phyloP scores from a whole-genome alignment of 306 rosid species.

The Psophocarpus tetragonolobus region DNA sequence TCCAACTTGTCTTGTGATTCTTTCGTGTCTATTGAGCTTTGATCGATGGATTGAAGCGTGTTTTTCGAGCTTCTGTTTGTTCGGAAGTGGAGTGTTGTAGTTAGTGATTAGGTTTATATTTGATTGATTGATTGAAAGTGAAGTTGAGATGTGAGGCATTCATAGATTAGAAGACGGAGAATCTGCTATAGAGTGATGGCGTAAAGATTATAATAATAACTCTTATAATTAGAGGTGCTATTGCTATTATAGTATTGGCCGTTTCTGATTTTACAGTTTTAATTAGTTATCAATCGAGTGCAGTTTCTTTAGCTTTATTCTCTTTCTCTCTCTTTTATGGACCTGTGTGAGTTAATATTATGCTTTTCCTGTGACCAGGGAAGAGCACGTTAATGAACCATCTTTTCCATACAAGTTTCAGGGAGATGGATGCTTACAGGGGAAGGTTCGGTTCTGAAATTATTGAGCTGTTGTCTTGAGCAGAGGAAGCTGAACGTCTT shows the following conservation, averaged over 20 bases:
- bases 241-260: background rate
- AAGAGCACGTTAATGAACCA: slow-evolving; percentile 91
- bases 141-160: background rate
- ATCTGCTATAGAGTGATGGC: background rate
- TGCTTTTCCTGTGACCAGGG: slow-evolving; percentile 51
- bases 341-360: slow-evolving; percentile 13
- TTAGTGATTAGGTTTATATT: slow-evolving; percentile 12
- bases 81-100: background rate
- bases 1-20: background rate
- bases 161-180: background rate
- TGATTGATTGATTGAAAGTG: slow-evolving; percentile 14
- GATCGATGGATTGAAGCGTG: background rate
- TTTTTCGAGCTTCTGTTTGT: background rate
- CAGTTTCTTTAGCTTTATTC: background rate
- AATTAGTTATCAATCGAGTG: background rate
- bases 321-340: slow-evolving; percentile 1
- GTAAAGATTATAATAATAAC: background rate
- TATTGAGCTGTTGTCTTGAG: background rate
- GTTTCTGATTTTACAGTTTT: slow-evolving; percentile 27
- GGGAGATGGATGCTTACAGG: slow-evolving; percentile 92
- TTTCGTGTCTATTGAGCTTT: background rate
- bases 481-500: background rate
- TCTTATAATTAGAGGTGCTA: background rate
- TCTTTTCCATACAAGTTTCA: slow-evolving; percentile 75
- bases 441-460: slow-evolving; percentile 66